Evolutionary conservation across 2,329 filamentous ascomycete species (phyloP).

Genomic region (Chaetomium strumarium): DNA sequence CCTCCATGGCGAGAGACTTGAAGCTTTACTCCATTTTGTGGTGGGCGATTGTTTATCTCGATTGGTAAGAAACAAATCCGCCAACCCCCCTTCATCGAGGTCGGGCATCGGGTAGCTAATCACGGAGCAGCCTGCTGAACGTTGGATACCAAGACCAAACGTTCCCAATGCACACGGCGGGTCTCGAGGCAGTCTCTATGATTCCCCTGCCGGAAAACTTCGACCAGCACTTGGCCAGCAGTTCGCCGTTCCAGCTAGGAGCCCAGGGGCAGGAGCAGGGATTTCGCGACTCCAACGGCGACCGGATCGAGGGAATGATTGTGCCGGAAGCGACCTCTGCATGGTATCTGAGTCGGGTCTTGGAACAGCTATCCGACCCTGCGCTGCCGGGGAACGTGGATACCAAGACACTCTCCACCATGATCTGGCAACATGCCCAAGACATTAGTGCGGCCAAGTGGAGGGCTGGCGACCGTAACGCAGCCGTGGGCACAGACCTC

Average conservation of each 20-base stretch:
- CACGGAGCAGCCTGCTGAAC: constrained; percentile 21
- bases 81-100: not conserved
- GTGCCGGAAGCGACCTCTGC: constrained; percentile 28
- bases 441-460: constrained; percentile 21
- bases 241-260: constrained; percentile 16
- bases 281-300: constrained; percentile 20
- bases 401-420: constrained; percentile 18
- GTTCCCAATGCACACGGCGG: constrained; percentile 24
- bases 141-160: constrained; percentile 25
- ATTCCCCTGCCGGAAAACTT: constrained; percentile 26
- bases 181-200: constrained; percentile 14
- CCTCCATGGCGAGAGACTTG: constrained; percentile 20
- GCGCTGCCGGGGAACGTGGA: constrained; percentile 5
- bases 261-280: constrained; percentile 4
- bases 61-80: constrained; percentile 28
- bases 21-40: constrained; percentile 28
- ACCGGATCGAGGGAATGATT: constrained; percentile 24
- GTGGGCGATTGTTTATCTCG: constrained; percentile 29
- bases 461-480: constrained; percentile 24
- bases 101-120: not conserved
- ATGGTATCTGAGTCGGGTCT: constrained; percentile 23
- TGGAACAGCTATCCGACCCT: constrained; percentile 21
- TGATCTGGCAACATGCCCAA: constrained; percentile 22
- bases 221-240: constrained; percentile 20
- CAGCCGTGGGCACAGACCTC: constrained; percentile 25